Conservation (phyloP, 352 stramenopile species). For the Phytophthora ramorum region DNA sequence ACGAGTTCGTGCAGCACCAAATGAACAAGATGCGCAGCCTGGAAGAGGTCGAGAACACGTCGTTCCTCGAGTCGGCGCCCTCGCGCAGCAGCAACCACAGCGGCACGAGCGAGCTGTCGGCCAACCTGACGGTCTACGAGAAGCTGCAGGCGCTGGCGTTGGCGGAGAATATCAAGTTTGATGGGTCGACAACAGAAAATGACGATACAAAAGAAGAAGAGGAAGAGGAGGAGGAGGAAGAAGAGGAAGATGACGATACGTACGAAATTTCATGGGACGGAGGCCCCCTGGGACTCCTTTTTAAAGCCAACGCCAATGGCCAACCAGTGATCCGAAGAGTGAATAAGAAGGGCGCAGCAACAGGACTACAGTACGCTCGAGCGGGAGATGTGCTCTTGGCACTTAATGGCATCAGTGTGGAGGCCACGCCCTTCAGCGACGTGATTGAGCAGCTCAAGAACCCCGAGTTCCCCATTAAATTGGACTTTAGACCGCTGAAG, state of each 20-base stretch:
- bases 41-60: slow-evolving; percentile 24
- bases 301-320: slow-evolving; percentile 63
- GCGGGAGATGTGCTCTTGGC: slow-evolving; percentile 80
- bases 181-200: slow-evolving; percentile 13
- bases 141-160: slow-evolving; percentile 65
- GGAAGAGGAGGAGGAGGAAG: slow-evolving; percentile 54
- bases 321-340: slow-evolving; percentile 75
- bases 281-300: slow-evolving; percentile 74
- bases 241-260: slow-evolving; percentile 70
- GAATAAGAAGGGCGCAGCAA: slow-evolving; percentile 72
- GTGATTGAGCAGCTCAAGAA: slow-evolving; percentile 73
- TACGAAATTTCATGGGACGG: slow-evolving; percentile 79
- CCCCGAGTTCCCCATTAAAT: slow-evolving; percentile 65
- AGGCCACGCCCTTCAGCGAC: slow-evolving; percentile 57
- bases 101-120: slow-evolving; percentile 25
- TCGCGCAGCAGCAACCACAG: slow-evolving; percentile 40
- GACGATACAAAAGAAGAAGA: slow-evolving; percentile 39
- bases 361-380: slow-evolving; percentile 66
- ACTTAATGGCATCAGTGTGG: slow-evolving; percentile 66
- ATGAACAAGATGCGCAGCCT: slow-evolving; percentile 65
- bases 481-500: slow-evolving; percentile 75
- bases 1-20: slow-evolving; percentile 56
- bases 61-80: slow-evolving; percentile 27
- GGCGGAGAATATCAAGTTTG: slow-evolving; percentile 51
- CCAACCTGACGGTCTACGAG: slow-evolving; percentile 50